Conservation (phyloP, 148 eudicot species). For the Polygonum aviculare region DNA sequence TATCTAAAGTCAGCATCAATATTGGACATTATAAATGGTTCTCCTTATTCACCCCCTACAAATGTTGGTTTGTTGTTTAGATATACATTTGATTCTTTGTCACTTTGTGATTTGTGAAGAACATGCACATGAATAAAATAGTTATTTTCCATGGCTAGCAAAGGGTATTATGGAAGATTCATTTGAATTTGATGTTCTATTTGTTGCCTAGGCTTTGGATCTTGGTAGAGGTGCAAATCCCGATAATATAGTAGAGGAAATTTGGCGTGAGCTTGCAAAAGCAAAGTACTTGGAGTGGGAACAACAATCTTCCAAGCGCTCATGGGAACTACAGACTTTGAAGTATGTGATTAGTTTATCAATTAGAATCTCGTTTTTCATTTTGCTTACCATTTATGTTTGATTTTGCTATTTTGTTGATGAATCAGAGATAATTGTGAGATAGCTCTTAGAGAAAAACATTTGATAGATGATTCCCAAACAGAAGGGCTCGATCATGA, state of each 20-base stretch:
- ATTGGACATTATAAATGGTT: neutral
- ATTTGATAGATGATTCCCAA: conserved; percentile 30
- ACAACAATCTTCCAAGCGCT: conserved; percentile 55
- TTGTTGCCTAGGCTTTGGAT: conserved; percentile 56
- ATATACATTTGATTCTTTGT: neutral
- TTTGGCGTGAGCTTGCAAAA: conserved; percentile 88
- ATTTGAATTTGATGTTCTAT: neutral
- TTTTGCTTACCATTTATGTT: neutral
- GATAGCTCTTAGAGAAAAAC: conserved; percentile 67
- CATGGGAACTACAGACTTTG: conserved; percentile 63
- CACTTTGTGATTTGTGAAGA: neutral
- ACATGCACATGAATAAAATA: neutral
- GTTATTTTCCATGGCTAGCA: neutral
- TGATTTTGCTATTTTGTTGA: neutral
- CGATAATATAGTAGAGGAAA: conserved; percentile 65
- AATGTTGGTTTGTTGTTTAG: neutral
- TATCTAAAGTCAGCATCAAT: neutral
- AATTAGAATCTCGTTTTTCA: neutral
- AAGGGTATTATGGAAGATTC: neutral
- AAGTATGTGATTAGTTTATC: conserved; percentile 41
- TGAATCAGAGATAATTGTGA: conserved; percentile 62
- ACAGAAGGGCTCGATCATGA: conserved; percentile 45
- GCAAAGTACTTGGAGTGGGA: conserved; percentile 84
- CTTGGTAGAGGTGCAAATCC: conserved; percentile 78
- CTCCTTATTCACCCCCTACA: neutral